Conservation (phyloP, 2,329 filamentous ascomycete genomes). For the Colletotrichum lindemuthianum region DNA sequence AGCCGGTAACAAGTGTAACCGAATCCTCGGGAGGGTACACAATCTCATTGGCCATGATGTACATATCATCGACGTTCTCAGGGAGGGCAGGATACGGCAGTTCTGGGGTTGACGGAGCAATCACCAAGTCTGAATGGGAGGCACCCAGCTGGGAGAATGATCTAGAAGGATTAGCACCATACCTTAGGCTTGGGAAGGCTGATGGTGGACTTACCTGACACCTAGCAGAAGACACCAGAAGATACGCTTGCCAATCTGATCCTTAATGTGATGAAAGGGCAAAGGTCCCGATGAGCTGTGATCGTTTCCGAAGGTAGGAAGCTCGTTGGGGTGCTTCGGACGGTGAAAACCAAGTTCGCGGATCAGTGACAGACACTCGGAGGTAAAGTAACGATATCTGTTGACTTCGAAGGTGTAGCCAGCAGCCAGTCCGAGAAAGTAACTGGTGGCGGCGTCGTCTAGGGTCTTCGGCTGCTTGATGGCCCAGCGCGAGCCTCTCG, state of each 20-base stretch:
- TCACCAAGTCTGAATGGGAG: constrained; percentile 75
- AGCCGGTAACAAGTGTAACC: constrained; percentile 79
- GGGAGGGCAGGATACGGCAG: constrained; percentile 84
- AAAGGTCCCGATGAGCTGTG: constrained; percentile 51
- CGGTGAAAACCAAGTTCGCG: constrained; percentile 74
- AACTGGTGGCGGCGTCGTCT: constrained; percentile 75
- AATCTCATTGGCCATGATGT: constrained; percentile 77
- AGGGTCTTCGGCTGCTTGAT: constrained; percentile 59
- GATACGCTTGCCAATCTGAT: constrained; percentile 79
- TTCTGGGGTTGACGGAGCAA: constrained; percentile 79
- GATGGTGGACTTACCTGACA: constrained; percentile 62
- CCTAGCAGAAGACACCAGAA: constrained; percentile 87
- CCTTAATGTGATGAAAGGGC: constrained; percentile 74
- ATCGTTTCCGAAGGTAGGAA: constrained; percentile 53
- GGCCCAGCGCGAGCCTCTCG: constrained; percentile 67
- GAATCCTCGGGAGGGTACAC: constrained; percentile 74
- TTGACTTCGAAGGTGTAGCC: constrained; percentile 76
- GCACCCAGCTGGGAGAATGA: constrained; percentile 82
- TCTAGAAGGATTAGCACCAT: constrained; percentile 50
- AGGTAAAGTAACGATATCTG: constrained; percentile 74
- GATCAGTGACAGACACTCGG: constrained; percentile 76
- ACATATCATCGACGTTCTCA: constrained; percentile 85
- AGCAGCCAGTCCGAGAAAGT: constrained; percentile 75
- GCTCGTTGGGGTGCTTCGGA: constrained; percentile 55
- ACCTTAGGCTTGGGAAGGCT: not conserved